Conservation (phyloP, 306 rosid genomes). For the Neltuma alba region DNA sequence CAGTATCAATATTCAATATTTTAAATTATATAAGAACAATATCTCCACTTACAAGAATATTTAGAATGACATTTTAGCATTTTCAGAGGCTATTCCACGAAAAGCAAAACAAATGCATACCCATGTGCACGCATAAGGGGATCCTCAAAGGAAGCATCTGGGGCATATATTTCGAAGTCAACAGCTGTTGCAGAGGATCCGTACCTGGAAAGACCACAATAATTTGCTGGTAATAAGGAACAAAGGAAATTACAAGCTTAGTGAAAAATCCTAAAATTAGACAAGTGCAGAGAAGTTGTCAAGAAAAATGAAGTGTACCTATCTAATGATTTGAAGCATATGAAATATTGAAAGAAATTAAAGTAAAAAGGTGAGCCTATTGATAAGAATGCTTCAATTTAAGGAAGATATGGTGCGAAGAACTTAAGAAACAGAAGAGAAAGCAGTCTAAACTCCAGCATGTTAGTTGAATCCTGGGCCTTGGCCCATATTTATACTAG, state of each 20-base stretch:
- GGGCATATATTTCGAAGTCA: conserved; percentile 75
- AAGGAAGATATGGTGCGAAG: neutral
- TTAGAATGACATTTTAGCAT: neutral
- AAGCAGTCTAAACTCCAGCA: neutral
- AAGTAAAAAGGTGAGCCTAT: neutral
- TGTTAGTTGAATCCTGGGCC: too few relatives aligned
- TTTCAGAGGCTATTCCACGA: neutral
- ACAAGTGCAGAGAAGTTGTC: neutral
- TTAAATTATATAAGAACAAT: neutral
- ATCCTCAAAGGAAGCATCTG: conserved; percentile 81
- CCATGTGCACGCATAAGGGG: conserved; percentile 82
- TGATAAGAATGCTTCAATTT: neutral
- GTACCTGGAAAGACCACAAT: conserved; percentile 54
- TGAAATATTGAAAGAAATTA: neutral
- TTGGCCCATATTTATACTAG: too few relatives aligned
- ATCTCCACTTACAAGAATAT: neutral
- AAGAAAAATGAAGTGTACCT: neutral
- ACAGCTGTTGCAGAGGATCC: conserved; percentile 64
- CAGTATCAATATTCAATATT: conserved; percentile 27
- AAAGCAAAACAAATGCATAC: conserved; percentile 38
- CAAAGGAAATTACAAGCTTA: neutral
- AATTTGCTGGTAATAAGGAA: conserved; percentile 8
- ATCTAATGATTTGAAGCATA: neutral
- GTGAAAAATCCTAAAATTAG: neutral
- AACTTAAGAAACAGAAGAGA: neutral